Conservation (phyloP, 257 asterid genomes). For the Knoxia roxburghii region DNA sequence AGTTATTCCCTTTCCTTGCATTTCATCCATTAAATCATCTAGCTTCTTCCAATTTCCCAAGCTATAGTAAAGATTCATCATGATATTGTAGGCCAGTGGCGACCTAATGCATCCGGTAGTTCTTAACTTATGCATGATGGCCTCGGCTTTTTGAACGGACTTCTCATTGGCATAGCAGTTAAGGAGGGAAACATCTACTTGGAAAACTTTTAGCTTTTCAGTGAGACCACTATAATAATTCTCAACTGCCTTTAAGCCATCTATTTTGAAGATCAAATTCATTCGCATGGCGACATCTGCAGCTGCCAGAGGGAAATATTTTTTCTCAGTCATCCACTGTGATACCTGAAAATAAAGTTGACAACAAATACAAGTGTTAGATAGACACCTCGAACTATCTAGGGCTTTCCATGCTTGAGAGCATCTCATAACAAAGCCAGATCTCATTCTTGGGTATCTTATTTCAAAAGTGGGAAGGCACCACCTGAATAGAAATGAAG, state of each 20-base stretch:
- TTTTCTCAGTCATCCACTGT: slow-evolving; percentile 63
- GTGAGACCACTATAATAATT: slow-evolving; percentile 39
- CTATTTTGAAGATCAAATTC: slow-evolving; percentile 39
- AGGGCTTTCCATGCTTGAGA: neutral
- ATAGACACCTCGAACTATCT: neutral
- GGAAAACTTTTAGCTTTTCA: slow-evolving; percentile 27
- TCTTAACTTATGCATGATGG: slow-evolving; percentile 47
- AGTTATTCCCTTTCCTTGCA: slow-evolving; percentile 43
- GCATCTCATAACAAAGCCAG: neutral
- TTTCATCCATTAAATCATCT: slow-evolving; percentile 42
- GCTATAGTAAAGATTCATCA: slow-evolving; percentile 53
- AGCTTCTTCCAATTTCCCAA: slow-evolving; percentile 34
- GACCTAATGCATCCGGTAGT: slow-evolving; percentile 42
- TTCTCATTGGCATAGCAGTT: slow-evolving; percentile 54
- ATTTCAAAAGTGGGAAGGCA: neutral
- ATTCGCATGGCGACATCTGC: slow-evolving; percentile 41
- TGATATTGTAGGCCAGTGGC: slow-evolving; percentile 53
- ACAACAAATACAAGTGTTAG: neutral
- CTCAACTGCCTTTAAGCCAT: slow-evolving; percentile 55
- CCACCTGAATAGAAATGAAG: neutral
- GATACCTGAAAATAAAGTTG: slow-evolving; percentile 41
- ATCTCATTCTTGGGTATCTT: neutral
- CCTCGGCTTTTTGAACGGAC: slow-evolving; percentile 59
- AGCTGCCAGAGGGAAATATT: slow-evolving; percentile 23
- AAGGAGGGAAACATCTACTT: slow-evolving; percentile 44